Evolutionary conservation across 2,329 filamentous ascomycete genomes (phyloP).

Genomic region (Phialophora expanda): DNA sequence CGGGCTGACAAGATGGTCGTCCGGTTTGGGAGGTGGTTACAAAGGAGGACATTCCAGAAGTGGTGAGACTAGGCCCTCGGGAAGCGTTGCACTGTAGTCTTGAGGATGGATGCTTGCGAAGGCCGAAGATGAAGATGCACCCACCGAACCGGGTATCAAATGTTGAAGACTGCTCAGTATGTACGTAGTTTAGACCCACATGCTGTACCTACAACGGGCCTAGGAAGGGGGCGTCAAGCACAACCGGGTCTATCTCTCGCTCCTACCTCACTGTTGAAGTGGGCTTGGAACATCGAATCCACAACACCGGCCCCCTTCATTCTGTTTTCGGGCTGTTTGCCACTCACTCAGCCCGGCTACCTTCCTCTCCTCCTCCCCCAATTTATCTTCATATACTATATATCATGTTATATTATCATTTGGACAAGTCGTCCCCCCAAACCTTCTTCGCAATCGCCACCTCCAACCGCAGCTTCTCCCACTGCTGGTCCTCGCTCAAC

Average conservation of each 20-base stretch:
- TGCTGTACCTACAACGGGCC: background rate
- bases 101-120: too few relatives aligned
- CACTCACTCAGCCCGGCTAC: background rate
- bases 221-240: background rate
- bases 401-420: slow-evolving; percentile 2
- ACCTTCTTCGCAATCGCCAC: slow-evolving; percentile 64
- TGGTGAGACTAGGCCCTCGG: background rate
- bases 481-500: slow-evolving; percentile 62
- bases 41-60: slow-evolving; percentile 23
- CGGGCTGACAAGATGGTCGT: slow-evolving; percentile 23
- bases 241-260: background rate
- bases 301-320: background rate
- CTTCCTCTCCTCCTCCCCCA: background rate
- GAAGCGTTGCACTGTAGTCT: too few relatives aligned
- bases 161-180: slow-evolving; percentile 1
- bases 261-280: slow-evolving; percentile 5
- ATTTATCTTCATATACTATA: background rate
- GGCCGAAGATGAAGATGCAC: background rate
- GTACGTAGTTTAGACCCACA: background rate
- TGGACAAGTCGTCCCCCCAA: slow-evolving; percentile 57
- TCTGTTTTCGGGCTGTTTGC: background rate
- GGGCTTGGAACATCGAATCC: background rate
- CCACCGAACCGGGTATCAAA: background rate
- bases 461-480: slow-evolving; percentile 61
- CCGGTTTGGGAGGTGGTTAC: slow-evolving; percentile 18